phyloP scores from a whole-genome alignment of 495 filamentous ascomycete genomes.

The Neurospora tetrasperma region DNA sequence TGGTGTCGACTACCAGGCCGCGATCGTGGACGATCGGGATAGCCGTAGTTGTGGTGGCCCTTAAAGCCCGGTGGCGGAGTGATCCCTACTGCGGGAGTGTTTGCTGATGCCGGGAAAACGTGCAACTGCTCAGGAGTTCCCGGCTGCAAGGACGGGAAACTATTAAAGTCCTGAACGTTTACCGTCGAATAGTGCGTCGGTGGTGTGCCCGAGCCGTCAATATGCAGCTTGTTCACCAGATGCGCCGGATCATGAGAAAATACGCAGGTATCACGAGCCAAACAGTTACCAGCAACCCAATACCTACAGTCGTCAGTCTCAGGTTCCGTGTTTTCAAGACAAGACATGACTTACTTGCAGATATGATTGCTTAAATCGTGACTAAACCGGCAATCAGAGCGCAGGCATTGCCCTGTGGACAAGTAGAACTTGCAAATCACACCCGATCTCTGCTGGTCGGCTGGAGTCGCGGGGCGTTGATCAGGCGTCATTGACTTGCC shows the following conservation, averaged over 20 bases:
- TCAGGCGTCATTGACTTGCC: constrained; percentile 82
- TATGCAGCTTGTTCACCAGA: constrained; percentile 55
- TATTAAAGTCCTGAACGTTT: constrained; percentile 76
- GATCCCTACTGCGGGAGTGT: constrained; percentile 38
- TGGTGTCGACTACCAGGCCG: constrained; percentile 81
- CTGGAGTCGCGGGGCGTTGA: constrained; percentile 61
- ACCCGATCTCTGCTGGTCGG: constrained; percentile 58
- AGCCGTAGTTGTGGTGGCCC: constrained; percentile 35
- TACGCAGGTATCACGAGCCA: constrained; percentile 88
- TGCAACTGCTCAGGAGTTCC: constrained; percentile 48
- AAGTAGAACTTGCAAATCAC: constrained; percentile 96
- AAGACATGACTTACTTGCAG: constrained; percentile 75
- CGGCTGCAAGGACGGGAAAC: constrained; percentile 75
- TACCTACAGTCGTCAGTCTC: constrained; percentile 49
- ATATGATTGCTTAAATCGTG: constrained; percentile 92
- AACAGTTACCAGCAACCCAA: constrained; percentile 93
- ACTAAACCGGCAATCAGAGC: constrained; percentile 93
- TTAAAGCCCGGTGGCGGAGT: constrained; percentile 57
- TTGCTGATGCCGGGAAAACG: constrained; percentile 42
- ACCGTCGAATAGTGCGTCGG: constrained; percentile 53
- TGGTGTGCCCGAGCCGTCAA: constrained; percentile 52
- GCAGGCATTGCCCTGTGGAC: constrained; percentile 80
- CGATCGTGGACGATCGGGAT: constrained; percentile 57
- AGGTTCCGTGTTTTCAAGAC: not conserved
- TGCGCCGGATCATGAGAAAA: constrained; percentile 94